These are phyloP conservation scores for Rickenella mellea DNA, from an alignment of 768 basidiomycete species.

Conservation along the genomic window DNA sequence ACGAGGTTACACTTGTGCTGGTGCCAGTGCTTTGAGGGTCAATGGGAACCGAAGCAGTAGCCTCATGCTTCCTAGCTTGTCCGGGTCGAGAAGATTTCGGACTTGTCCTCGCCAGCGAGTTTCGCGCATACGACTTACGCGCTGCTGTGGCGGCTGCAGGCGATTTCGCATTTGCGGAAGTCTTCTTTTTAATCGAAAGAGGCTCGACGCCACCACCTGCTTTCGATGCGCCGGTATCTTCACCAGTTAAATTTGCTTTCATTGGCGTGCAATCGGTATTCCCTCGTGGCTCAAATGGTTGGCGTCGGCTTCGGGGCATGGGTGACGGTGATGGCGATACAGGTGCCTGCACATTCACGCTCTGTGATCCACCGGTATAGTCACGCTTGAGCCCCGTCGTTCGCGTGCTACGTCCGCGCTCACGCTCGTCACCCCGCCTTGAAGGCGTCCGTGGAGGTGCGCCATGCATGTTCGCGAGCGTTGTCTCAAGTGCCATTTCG, in stretches of 20 bases:
- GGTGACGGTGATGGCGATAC: slow-evolving; percentile 23
- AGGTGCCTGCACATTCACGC: too few relatives aligned
- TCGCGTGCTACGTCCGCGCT: too few relatives aligned
- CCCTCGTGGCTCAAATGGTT: slow-evolving; percentile 46
- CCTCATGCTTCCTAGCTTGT: background rate
- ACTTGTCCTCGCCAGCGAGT: slow-evolving; percentile 26
- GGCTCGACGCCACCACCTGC: slow-evolving; percentile 52
- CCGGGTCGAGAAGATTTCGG: slow-evolving; percentile 46
- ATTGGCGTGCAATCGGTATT: slow-evolving; percentile 50
- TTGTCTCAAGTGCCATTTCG: slow-evolving; percentile 1
- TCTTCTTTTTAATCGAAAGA: slow-evolving; percentile 79
- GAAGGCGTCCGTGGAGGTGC: background rate
- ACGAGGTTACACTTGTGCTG: background rate
- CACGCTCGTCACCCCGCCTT: too few relatives aligned
- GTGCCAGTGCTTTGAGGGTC: background rate
- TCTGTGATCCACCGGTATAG: background rate
- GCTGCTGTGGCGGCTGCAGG: slow-evolving; percentile 24
- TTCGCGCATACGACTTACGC: slow-evolving; percentile 15
- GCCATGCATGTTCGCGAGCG: background rate
- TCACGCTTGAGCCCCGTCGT: background rate
- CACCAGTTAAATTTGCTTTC: slow-evolving; percentile 16
- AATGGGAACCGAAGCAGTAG: background rate
- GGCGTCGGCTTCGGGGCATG: slow-evolving; percentile 65
- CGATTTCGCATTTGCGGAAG: slow-evolving; percentile 43
- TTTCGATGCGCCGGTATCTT: slow-evolving; percentile 19